Base-by-base conservation (phyloP, 2,329 filamentous ascomycete genomes). In the Thelonectria discophora region DNA sequence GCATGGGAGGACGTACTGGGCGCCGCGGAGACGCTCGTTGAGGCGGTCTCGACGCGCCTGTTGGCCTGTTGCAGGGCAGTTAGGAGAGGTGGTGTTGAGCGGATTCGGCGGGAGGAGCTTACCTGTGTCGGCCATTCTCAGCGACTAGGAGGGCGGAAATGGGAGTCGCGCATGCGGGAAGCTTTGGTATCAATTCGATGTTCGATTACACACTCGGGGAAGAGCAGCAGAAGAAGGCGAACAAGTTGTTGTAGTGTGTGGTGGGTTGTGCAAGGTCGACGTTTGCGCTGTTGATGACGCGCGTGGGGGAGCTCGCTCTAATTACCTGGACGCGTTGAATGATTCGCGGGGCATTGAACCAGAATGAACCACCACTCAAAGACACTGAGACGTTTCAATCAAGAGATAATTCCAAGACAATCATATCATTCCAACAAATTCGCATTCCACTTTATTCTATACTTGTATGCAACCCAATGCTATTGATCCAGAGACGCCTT, bases 11-110 rank as follows among this genome's bases (percentile, higher is more conserved):
- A 74, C 84, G 66, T 80, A 88, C 86, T 86, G 85, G 43, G 87
- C 86, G 63, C 87, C 87, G 64, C 87, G 86, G 73, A 90, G 84
- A 72, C 87, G 86, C 77, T 88, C 82, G 65, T 86, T 85, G 78
- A 89, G 82, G 71, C 86, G 85, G 73, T 88, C 86, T 68, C 86
- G 84, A 67, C 87, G 85, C 71, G 81, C 83, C 85, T 77, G 74
- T 55, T 74, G 74, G 64, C 74, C 76, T 76, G 20, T 34, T 5
- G 0, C 18, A 13, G 46, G 8, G 37, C 12, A 56, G 46, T 69
- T 63, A 69, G 58, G 15, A 6, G 13, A 10, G 46, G 20, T 27
- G 17, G 20, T 15, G 52, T 58, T 27, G 49, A 42, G 27, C 17
- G 15, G 46, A n/a, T 24, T 47, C 4, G 40, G 34, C 34, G 9